Evolutionary conservation across 2,329 filamentous ascomycete species (phyloP).

Genomic region (Dothideomycetes sp.): DNA sequence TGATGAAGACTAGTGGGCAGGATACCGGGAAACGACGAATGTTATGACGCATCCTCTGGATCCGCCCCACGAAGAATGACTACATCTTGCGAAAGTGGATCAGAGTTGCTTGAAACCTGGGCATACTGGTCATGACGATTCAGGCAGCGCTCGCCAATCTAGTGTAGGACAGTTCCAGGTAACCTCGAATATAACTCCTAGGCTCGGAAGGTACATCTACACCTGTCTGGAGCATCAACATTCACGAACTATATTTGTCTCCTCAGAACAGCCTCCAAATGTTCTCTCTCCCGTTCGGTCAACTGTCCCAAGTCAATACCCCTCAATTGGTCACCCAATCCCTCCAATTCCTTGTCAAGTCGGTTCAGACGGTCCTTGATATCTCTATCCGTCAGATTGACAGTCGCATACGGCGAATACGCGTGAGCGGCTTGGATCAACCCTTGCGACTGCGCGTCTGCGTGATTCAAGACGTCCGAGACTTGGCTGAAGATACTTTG

Average conservation of each 20-base stretch:
- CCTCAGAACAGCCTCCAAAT: constrained; percentile 9
- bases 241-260: neutral
- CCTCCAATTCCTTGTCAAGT: constrained; percentile 26
- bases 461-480: constrained; percentile 24
- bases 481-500: constrained; percentile 21
- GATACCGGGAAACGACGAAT: too few species aligned
- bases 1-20: too few species aligned
- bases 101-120: too few species aligned
- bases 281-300: constrained; percentile 11
- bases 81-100: too few species aligned
- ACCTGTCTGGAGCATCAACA: neutral
- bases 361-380: constrained; percentile 20
- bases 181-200: too few species aligned
- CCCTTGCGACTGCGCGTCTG: constrained; percentile 25
- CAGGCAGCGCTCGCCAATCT: too few species aligned
- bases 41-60: too few species aligned
- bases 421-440: constrained; percentile 27
- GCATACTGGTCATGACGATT: too few species aligned
- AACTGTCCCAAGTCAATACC: constrained; percentile 19
- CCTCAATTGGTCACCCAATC: constrained; percentile 25
- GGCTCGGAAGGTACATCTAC: too few species aligned
- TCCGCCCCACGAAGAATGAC: too few species aligned
- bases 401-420: constrained; percentile 16
- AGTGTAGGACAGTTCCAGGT: too few species aligned
- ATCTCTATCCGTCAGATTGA: constrained; percentile 14